Percentiles rank a stretch among this genome's conserved stretches.
Evolutionary conservation across 139 green algal genomes (phyloP).

Genomic region (Coelastrella sp.): DNA sequence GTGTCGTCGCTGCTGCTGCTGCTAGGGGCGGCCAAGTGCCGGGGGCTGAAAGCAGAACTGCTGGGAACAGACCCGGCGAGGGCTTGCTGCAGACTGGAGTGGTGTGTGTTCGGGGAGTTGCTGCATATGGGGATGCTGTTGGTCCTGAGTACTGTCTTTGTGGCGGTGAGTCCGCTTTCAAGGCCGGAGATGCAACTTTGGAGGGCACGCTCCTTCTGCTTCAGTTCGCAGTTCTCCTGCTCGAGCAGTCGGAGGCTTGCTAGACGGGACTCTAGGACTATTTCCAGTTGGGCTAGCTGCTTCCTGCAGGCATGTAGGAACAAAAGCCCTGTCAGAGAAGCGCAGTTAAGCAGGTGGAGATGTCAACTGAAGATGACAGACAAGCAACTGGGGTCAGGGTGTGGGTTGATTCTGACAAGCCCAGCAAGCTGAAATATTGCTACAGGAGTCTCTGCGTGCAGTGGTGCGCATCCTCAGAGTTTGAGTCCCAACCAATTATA

Average conservation of each 20-base stretch:
- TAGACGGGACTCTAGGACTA: background rate
- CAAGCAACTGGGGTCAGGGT: no score
- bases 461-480: no score
- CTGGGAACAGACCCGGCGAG: background rate
- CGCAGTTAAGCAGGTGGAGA: no score
- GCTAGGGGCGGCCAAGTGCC: background rate
- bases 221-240: background rate
- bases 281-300: background rate
- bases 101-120: background rate
- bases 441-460: no score
- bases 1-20: conserved; percentile 5
- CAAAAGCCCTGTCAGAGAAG: no score
- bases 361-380: no score
- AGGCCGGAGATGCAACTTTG: background rate
- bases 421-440: no score
- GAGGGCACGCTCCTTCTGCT: conserved; percentile 30
- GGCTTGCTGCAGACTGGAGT: no score
- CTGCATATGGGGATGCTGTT: background rate
- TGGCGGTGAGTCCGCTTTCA: background rate
- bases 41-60: background rate
- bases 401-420: no score
- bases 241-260: background rate
- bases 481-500: no score
- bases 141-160: background rate
- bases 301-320: background rate